phyloP scores from a whole-genome alignment of 2,329 filamentous ascomycete species.

The Podosphaera xanthii region DNA sequence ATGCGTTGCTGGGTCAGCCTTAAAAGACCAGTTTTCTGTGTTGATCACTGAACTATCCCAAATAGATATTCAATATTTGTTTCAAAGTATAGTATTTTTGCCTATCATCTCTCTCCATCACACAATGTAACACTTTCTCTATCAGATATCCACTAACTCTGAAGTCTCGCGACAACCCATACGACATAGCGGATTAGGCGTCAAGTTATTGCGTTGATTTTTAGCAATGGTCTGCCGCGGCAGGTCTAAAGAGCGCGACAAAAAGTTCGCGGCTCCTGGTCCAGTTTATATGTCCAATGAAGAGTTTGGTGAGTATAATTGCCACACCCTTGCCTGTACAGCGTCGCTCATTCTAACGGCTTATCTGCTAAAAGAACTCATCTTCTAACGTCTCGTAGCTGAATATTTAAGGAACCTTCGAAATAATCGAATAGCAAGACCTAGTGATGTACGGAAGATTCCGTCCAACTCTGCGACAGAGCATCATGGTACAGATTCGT shows the following conservation, averaged over 20 bases:
- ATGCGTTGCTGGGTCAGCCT: background rate
- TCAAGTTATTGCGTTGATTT: background rate
- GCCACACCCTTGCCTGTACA: background rate
- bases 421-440: constrained; percentile 40
- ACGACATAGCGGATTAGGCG: too few species aligned
- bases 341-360: background rate
- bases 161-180: too few species aligned
- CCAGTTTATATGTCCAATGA: constrained; percentile 43
- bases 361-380: too few species aligned
- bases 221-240: constrained; percentile 9
- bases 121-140: background rate
- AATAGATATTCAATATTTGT: background rate
- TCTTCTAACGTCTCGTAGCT: constrained; percentile 23
- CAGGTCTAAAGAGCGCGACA: constrained; percentile 16
- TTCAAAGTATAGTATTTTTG: background rate
- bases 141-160: background rate
- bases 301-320: constrained; percentile 32
- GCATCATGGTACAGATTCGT: constrained; percentile 19
- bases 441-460: constrained; percentile 46
- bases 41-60: background rate
- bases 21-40: background rate
- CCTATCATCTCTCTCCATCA: background rate
- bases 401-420: constrained; percentile 50
- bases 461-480: constrained; percentile 20
- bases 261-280: constrained; percentile 36